Percentiles rank a stretch among this genome's conserved stretches.
Evolutionary conservation across 257 asterid genomes (phyloP).

Genomic region (Primulina eburnea): DNA sequence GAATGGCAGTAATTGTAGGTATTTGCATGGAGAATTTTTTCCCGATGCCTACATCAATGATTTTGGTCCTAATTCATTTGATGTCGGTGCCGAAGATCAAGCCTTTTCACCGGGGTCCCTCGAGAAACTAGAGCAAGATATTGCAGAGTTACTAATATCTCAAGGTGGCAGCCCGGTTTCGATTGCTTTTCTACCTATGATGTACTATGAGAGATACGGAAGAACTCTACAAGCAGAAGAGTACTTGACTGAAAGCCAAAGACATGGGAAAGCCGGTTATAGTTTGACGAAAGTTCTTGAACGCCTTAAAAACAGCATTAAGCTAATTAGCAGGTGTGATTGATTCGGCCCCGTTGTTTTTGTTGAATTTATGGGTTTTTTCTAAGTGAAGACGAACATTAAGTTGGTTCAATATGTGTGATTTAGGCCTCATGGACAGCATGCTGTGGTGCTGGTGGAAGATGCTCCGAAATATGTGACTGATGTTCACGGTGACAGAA

Average conservation of each 20-base stretch:
- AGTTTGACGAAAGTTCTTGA: slow-evolving; percentile 86
- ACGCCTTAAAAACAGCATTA: slow-evolving; percentile 59
- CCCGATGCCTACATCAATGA: slow-evolving; percentile 34
- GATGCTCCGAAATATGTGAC: slow-evolving; percentile 55
- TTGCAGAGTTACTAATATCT: slow-evolving; percentile 64
- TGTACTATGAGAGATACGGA: slow-evolving; percentile 67
- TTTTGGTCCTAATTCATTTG: slow-evolving; percentile 39
- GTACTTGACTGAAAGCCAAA: slow-evolving; percentile 84
- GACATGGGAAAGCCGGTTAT: slow-evolving; percentile 83
- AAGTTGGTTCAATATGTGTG: background rate
- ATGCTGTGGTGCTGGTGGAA: slow-evolving; percentile 67
- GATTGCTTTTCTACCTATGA: slow-evolving; percentile 78
- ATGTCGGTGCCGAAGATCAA: slow-evolving; percentile 48
- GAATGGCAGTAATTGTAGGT: slow-evolving; percentile 82
- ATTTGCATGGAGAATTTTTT: slow-evolving; percentile 49
- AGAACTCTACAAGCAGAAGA: slow-evolving; percentile 78
- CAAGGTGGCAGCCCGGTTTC: slow-evolving; percentile 69
- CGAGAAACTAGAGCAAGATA: slow-evolving; percentile 63
- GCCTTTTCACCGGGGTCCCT: slow-evolving; percentile 56
- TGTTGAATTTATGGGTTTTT: background rate
- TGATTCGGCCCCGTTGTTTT: too few species aligned
- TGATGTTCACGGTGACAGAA: slow-evolving; percentile 54
- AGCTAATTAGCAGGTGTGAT: slow-evolving; percentile 64
- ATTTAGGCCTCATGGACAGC: slow-evolving; percentile 91
- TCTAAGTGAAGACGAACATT: background rate